A percentile compares a stretch with the other conserved stretches of the same genome.
Conservation (phyloP, 2,329 filamentous ascomycete genomes). For the Geoglossum cookeanum region DNA sequence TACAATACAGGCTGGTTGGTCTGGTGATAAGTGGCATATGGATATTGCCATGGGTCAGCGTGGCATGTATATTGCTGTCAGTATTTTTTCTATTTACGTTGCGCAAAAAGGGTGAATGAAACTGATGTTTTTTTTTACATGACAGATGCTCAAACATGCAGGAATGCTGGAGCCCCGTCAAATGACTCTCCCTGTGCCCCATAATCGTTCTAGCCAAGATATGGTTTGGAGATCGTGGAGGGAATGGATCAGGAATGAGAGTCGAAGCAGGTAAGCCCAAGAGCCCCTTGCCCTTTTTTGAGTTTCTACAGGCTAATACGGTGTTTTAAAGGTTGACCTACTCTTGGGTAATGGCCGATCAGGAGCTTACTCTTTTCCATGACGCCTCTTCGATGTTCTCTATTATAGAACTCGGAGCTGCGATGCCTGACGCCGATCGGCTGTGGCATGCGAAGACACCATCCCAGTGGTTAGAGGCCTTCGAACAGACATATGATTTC, state of each 20-base stretch:
- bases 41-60: constrained; percentile 57
- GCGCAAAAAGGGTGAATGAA: not conserved
- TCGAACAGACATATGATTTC: constrained; percentile 39
- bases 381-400: constrained; percentile 43
- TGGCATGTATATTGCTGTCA: constrained; percentile 49
- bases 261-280: constrained; percentile 35
- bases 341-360: constrained; percentile 57
- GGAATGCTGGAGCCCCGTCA: constrained; percentile 40
- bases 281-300: constrained; percentile 4
- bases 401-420: constrained; percentile 43
- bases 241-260: constrained; percentile 46
- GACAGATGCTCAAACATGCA: constrained; percentile 47
- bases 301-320: constrained; percentile 11
- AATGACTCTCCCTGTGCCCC: constrained; percentile 25
- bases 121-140: not conserved
- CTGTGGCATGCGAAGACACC: constrained; percentile 43
- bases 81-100: constrained; percentile 10
- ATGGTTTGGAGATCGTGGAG: constrained; percentile 43
- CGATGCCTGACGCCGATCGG: constrained; percentile 42
- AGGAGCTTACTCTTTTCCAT: constrained; percentile 49
- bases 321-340: constrained; percentile 39
- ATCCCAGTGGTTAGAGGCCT: constrained; percentile 37
- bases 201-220: constrained; percentile 27
- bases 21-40: constrained; percentile 62
- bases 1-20: constrained; percentile 50